Base-by-base conservation (phyloP, 1,284 basidiomycete species). In the Cryptococcus sp. region DNA sequence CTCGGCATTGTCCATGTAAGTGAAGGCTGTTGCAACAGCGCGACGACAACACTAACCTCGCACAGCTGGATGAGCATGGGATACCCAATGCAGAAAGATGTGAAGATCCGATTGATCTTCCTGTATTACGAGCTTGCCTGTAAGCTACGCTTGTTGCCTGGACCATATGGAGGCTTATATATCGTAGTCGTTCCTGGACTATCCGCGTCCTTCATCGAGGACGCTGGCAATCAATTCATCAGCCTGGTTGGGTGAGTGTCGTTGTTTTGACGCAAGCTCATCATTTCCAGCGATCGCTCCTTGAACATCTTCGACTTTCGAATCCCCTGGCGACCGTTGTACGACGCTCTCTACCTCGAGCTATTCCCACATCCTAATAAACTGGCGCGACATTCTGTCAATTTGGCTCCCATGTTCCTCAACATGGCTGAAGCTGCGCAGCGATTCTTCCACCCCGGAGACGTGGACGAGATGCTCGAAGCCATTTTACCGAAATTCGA, bases 371-470 rank as follows among this genome's bases (percentile, higher is more conserved):
- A 86, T 59, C 83, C 89, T 63, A 82, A 89, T 58, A 88, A 90
- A 73, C 91, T 89, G 59, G 87, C 90, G 76, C 86, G 89, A 68
- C 88, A 85, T 86, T 86, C 72, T 60, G 83, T 81, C 43, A 61
- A 63, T 54, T 69, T 71, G n/a, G 67, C 68, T n/a, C 65, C 67
- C 6, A 62, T 64, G 61, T 88, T 93, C 81, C 88, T 92, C 25
- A 91, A 89, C 72, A 83, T 97, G 59, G 89, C 92, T 38, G 88
- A 92, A 64, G 84, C 83, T 65, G 84, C 86, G 41, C 87, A 89
- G 65, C 83, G 89, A 46, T 97, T 97, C 83, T 98, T 94, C 78
- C 88, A 93, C 66, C 89, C 93, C 10, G 84, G 86, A 52, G 89
- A 92, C 50, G 89, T 89, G 47, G 87, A 90, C 65, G 89, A 91